Conservation (phyloP, 371 early-diverging fungal genomes). For the Mortierella sp. region DNA sequence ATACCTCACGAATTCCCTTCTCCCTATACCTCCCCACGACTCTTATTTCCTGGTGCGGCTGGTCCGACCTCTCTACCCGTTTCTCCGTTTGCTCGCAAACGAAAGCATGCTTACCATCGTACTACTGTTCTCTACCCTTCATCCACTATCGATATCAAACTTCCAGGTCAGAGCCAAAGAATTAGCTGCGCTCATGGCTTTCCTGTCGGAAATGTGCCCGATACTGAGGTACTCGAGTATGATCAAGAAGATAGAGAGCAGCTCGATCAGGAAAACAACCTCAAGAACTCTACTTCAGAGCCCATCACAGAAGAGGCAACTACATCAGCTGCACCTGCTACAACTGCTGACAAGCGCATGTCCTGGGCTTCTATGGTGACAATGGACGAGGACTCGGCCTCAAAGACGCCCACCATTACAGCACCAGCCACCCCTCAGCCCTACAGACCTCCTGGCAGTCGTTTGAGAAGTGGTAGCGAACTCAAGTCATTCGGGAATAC, state of each 20-base stretch:
- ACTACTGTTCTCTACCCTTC: slow-evolving; percentile 28
- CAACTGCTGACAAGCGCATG: slow-evolving; percentile 45
- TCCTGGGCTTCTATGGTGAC: slow-evolving; percentile 54
- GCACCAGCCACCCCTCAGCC: slow-evolving; percentile 38
- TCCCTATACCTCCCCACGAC: slow-evolving; percentile 48
- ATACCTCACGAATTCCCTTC: slow-evolving; percentile 57
- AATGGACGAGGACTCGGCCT: slow-evolving; percentile 27
- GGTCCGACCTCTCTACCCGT: slow-evolving; percentile 39
- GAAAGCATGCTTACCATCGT: slow-evolving; percentile 42
- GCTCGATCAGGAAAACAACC: background rate
- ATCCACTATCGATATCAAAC: slow-evolving; percentile 32
- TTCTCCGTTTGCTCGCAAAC: slow-evolving; percentile 56
- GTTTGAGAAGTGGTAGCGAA: slow-evolving; percentile 21
- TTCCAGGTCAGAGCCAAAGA: slow-evolving; percentile 27
- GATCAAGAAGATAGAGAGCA: slow-evolving; percentile 21
- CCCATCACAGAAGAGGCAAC: background rate
- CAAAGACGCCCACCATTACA: slow-evolving; percentile 11
- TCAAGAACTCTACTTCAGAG: background rate
- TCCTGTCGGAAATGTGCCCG: slow-evolving; percentile 28
- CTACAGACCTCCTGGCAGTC: slow-evolving; percentile 49
- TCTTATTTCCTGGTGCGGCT: slow-evolving; percentile 46
- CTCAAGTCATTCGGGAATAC: slow-evolving; percentile 7
- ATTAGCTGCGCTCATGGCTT: slow-evolving; percentile 20
- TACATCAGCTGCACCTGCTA: background rate
- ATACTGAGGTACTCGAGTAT: slow-evolving; percentile 26